Evolutionary conservation across 1,284 basidiomycete genomes (phyloP), one percentile per base, ranked within the genome.

Genomic region (Singerocomus inundabilis): DNA sequence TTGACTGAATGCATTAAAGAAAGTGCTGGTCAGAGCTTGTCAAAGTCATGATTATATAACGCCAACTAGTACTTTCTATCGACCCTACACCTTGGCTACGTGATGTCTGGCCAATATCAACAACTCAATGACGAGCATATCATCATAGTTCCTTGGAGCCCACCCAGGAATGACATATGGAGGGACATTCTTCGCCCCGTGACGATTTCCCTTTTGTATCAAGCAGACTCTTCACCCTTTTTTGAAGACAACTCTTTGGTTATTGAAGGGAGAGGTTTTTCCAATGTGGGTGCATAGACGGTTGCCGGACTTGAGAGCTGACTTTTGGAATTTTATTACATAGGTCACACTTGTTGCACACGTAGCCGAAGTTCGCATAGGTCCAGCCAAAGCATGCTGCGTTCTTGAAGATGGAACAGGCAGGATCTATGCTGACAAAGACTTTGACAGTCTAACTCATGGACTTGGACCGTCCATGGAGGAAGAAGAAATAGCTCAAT

Each of bases 341-440:
- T 8, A 66, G 64, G 44, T 69, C 25, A 25, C 26, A 35, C 44
- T 66, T 37, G 58, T 62, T 47, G 62, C 60, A 4, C 64, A 69
- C 51, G 53, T 66, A 24, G 33, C 13, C 39, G 30, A 21, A 2
- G 49, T 57, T 7, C 30, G 57, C 0, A 39, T 39, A 26, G 6
- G 4, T 1, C 0, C 38, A 38, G 40, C 48, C 37, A 35, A 12
- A 5, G 41, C 35, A 37, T 6, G 4, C 4, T 69, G 43, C 6
- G 0, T 2, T 10, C 62, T 66, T 21, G 68, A 69, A 41, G 64
- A 66, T 51, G 64, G 68, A 13, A 70, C 64, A 42, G 64, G 64
- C 12, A 55, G 35, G 9, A 63, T 69, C 33, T 6, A 4, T 18
- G 68, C 51, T 29, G 31, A 44, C 0, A 54, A 48, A 25, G n/a